Base-by-base conservation (phyloP, 768 basidiomycete species). In the Mycena floridula region DNA sequence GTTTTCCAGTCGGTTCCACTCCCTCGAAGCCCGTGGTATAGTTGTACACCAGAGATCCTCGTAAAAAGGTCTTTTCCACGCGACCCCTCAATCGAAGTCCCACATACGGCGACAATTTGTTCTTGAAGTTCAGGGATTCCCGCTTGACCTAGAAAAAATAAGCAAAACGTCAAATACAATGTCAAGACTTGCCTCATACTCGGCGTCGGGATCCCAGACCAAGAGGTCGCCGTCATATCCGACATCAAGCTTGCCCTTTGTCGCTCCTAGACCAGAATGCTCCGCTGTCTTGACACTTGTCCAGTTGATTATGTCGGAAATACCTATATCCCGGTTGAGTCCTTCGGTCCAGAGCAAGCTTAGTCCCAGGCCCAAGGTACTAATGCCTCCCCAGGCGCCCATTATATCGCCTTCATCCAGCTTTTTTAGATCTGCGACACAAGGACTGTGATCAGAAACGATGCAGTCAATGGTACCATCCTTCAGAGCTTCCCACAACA, bases 371-470 rank as follows among this genome's bases (percentile, higher is more conserved):
- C 95, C 95, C 20, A 99, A 73, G 4, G 89, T 84, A 49, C 85
- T 87, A 50, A 99, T 89, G 0, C 95, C 95, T 32, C 95, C 95
- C 95, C 95, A 97, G 0, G 94, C 89, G 18, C 68, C 62, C 84
- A 96, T 88, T 49, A 97, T 72, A 56, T 93, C 76, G 1, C 92
- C 89, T 35, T 76, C 73, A 23, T 83, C 82, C 26, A 82, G 60
- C 48, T 75, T 76, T 69, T 98, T 99, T 47, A 99, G 67, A 53
- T 82, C 80, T 20, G 77, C 67, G 11, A 87, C 72, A 62, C 94
- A 97, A 13, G 94, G 94, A 50, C 89, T 93, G 59, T 99, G 95
- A 65, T 99, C 95, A 43, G 92, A 95, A 6, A 98, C 93, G 43
- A 98, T 82, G 57, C 77, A 93, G 64, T 96, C 90, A 53, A 99